Conservation (phyloP, 2,329 filamentous ascomycete genomes). For the Shiraia sp. region DNA sequence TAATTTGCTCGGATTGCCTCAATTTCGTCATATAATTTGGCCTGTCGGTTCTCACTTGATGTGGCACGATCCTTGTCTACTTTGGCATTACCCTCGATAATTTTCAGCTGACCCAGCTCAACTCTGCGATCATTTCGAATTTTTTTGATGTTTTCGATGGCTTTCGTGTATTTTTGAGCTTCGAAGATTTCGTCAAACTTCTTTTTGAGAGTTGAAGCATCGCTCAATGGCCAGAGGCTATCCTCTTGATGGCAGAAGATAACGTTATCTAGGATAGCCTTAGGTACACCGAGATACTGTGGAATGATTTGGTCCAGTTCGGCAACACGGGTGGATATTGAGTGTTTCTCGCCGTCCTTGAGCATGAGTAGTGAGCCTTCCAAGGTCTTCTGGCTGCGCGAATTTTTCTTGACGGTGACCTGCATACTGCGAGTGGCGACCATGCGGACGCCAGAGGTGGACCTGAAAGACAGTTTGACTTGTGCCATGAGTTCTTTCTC, state of each 20-base stretch:
- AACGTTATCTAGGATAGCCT: constrained; percentile 87
- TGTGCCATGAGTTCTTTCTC: constrained; percentile 90
- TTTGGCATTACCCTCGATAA: constrained; percentile 77
- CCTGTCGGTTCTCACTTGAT: constrained; percentile 56
- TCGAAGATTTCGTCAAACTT: constrained; percentile 98
- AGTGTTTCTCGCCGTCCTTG: constrained; percentile 77
- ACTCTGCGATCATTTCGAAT: constrained; percentile 82
- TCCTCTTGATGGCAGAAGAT: constrained; percentile 99
- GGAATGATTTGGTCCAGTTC: constrained; percentile 86
- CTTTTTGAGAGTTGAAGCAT: constrained; percentile 83
- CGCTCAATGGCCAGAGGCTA: constrained; percentile 93
- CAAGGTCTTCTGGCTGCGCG: constrained; percentile 77
- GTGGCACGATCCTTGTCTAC: constrained; percentile 83
- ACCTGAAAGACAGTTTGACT: constrained; percentile 85
- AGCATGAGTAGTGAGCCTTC: constrained; percentile 77
- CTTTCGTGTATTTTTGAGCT: constrained; percentile 94
- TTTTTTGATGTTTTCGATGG: constrained; percentile 90
- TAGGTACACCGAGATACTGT: constrained; percentile 83
- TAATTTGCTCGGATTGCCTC: constrained; percentile 49
- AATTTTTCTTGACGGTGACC: constrained; percentile 81
- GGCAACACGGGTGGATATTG: constrained; percentile 76
- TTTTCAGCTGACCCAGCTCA: constrained; percentile 72
- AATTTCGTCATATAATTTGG: constrained; percentile 68
- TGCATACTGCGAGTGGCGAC: constrained; percentile 83
- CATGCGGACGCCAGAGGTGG: constrained; percentile 76